phyloP scores from a whole-genome alignment of 2,329 filamentous ascomycete genomes.

The Trichoderma lentiforme region DNA sequence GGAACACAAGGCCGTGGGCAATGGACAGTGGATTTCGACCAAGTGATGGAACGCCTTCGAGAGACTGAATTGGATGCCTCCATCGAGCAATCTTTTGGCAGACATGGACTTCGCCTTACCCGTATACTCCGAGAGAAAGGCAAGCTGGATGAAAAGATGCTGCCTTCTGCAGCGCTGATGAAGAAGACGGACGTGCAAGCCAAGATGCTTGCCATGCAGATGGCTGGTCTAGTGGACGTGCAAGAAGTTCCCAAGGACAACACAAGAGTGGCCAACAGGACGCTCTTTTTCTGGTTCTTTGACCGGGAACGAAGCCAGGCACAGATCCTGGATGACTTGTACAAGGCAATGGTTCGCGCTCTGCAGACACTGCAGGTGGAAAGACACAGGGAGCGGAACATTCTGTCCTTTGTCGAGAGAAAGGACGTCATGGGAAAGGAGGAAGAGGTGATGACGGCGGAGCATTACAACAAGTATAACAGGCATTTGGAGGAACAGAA shows the following conservation, averaged over 20 bases:
- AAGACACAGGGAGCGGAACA: constrained; percentile 64
- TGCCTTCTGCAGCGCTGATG: constrained; percentile 77
- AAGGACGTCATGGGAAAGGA: constrained; percentile 83
- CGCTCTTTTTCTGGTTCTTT: constrained; percentile 89
- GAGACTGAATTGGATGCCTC: constrained; percentile 78
- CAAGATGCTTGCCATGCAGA: constrained; percentile 80
- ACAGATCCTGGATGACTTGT: constrained; percentile 73
- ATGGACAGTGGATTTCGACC: constrained; percentile 82
- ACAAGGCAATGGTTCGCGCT: constrained; percentile 84
- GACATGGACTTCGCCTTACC: constrained; percentile 74
- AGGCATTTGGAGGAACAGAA: constrained; percentile 62
- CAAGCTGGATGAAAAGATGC: constrained; percentile 89
- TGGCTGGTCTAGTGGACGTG: constrained; percentile 80
- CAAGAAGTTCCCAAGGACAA: constrained; percentile 93
- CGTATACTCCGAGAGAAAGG: constrained; percentile 83
- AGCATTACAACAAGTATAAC: constrained; percentile 65
- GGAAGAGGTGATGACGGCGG: constrained; percentile 71
- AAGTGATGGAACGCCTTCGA: constrained; percentile 66
- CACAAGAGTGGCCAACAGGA: constrained; percentile 74
- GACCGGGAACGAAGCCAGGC: constrained; percentile 69
- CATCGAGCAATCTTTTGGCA: constrained; percentile 73
- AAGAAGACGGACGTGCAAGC: constrained; percentile 81
- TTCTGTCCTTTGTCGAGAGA: constrained; percentile 78
- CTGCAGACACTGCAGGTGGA: constrained; percentile 78
- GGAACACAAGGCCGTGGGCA: constrained; percentile 62